A percentile compares a stretch with the other conserved stretches of the same genome.
Evolutionary conservation across 306 rosid genomes (phyloP).

Genomic region (Quercus suber): DNA sequence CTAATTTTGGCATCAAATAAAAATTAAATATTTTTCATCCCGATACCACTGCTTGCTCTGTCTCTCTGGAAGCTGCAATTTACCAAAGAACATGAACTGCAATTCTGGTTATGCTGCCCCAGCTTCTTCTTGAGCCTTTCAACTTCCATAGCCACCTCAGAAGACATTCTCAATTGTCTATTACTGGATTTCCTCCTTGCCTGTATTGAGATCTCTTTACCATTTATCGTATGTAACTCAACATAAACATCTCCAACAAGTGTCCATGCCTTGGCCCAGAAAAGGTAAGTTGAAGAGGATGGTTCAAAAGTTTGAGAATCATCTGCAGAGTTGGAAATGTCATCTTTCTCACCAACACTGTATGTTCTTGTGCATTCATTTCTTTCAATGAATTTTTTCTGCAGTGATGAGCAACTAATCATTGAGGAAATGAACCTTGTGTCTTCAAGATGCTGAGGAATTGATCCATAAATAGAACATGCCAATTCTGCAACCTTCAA

Average conservation of each 20-base stretch:
- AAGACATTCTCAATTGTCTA: slow-evolving; percentile 69
- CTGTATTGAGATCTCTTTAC: slow-evolving; percentile 42
- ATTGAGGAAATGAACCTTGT: slow-evolving; percentile 81
- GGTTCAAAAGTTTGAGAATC: slow-evolving; percentile 46
- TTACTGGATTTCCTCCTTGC: slow-evolving; percentile 49
- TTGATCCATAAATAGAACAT: slow-evolving; percentile 91
- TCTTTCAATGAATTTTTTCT: slow-evolving; percentile 33
- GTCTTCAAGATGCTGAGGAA: slow-evolving; percentile 89
- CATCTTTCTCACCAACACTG: slow-evolving; percentile 33
- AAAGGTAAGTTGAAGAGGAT: slow-evolving; percentile 68
- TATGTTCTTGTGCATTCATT: slow-evolving; percentile 34
- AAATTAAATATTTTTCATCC: neutral
- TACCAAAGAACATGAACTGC: slow-evolving; percentile 82
- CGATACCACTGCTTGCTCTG: slow-evolving; percentile 84
- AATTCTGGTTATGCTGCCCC: slow-evolving; percentile 61
- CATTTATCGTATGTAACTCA: slow-evolving; percentile 57
- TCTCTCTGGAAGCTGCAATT: slow-evolving; percentile 97
- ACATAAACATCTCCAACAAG: slow-evolving; percentile 85
- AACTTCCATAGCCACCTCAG: slow-evolving; percentile 95
- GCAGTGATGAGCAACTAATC: slow-evolving; percentile 47
- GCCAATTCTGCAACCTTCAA: slow-evolving; percentile 85
- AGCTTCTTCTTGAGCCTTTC: slow-evolving; percentile 87
- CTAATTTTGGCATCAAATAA: neutral
- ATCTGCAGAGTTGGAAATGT: slow-evolving; percentile 30
- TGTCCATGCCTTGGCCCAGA: slow-evolving; percentile 96